Base-by-base conservation (phyloP, 2,329 filamentous ascomycete species). In the Neurospora crassa region DNA sequence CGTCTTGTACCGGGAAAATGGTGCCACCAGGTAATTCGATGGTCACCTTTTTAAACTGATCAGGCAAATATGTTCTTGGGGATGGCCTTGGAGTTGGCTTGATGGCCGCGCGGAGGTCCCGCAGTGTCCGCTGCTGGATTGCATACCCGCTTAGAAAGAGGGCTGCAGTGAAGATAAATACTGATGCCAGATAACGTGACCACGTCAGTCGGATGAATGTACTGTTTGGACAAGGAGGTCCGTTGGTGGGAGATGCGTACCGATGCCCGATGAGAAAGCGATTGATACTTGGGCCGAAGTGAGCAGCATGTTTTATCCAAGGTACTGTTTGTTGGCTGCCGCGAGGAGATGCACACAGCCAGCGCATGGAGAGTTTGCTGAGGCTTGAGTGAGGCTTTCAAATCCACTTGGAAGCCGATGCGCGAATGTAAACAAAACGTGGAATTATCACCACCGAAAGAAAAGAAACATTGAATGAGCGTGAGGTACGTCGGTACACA, bases 111-210 rank as follows among this genome's bases (percentile, higher is more conserved):
- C 95, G 92, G 41, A 97, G 86, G 76, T 91, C 90, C 73, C 87
- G 88, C 5, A 97, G 88, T 0, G 93, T 96, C 76, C 93, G 89
- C 80, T 97, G 94, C 78, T 97, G 94, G 70, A 97, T 86, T 3
- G 90, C 87, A 80, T 96, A 97, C 77, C 94, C 94, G 69, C 92
- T 93, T 41, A 97, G 85, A 80, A 97, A 97, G 37, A 97, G 89
- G 5, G 94, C 88, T 45, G 90, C 80, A 3, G 94, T 97, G 81
- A 93, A 97, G 37, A 92, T 79, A 74, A 92, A 83, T 72, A 97
- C 91, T 90, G 18, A 42, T 67, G 37, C 67, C 41, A n/a, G 20
- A 47, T n/a, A 43, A n/a, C n/a, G 18, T 10, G 7, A n/a, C 37
- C 16, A 68, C 41, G 20, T n/a, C 29, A 53, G 40, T 41, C 47